Evolutionary conservation across 192 early-diverging fungal species (phyloP), one percentile per base, ranked within the genome.

Genomic region (Geranomyces variabilis): DNA sequence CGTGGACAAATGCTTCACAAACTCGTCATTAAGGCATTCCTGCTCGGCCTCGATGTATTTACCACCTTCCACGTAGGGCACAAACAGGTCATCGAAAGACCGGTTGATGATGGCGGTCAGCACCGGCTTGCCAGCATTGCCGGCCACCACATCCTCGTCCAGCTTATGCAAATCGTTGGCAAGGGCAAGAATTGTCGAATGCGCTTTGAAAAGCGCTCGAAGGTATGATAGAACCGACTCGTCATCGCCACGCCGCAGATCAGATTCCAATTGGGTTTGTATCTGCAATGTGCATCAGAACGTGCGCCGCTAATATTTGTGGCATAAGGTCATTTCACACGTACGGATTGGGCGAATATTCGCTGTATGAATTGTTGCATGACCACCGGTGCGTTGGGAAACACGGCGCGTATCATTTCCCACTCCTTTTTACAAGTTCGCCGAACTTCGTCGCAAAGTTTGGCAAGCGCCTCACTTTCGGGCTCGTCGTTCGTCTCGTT

Each of bases 321-420:
- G n/a, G n/a, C n/a, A n/a, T n/a, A n/a, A n/a, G n/a, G n/a, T n/a
- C n/a, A n/a, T n/a, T n/a, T n/a, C n/a, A n/a, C 68, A 71, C 78
- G 51, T 85, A 93, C 92, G 48, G 93, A 93, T 84, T 99, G 96
- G 61, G 92, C 96, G 85, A 98, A 99, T 6, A 98, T 88, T 63
- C 97, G 89, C 69, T 95, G 93, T 30, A 97, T 84, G 63, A 99
- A 93, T 58, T 91, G 90, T 84, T 97, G 93, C 86, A 97, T 93
- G 8, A 98, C 93, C 6, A 88, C 83, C 13, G 89, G 84, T 0
- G 95, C 89, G 62, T 97, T 92, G 22, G 96, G 94, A 67, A 99
- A 99, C 0, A 99, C 94, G 68, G 88, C 87, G n/a, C 89, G 92
- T 41, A 98, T 95, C 45, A 94, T 89, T 33, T 88, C 87, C 83